Base-by-base conservation (phyloP, 192 early-diverging fungal genomes). In the Coemansia sp. region DNA sequence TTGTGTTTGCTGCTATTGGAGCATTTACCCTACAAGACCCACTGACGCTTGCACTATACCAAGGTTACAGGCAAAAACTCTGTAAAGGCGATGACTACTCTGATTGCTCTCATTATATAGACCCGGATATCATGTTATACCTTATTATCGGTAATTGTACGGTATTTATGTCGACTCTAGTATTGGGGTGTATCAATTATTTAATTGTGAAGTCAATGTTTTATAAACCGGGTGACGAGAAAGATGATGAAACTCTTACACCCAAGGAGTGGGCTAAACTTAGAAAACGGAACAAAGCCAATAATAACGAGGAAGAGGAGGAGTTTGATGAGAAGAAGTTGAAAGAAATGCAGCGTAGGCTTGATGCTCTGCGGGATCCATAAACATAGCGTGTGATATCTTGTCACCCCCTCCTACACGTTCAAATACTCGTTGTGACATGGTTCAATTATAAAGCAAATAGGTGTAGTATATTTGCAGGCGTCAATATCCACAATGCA, bases 141-240 rank as follows among this genome's bases (percentile, higher is more conserved):
- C 46, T 47, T 47, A 47, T 47, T 47, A n/a, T n/a, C 6, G 46
- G 3, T n/a, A 47, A 47, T 47, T 47, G 46, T n/a, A 47, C 46
- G n/a, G 46, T 19, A 5, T 47, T 17, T 47, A 19, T 47, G 8
- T 47, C 46, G n/a, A 47, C 46, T 19, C 16, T 47, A 6, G n/a
- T 47, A 0, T 19, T 4, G 0, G 46, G 46, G 1, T 17, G 16
- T 47, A 19, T 17, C n/a, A 47, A 47, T 7, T 47, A 19, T 47
- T 17, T 19, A 47, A 47, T 47, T 47, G 46, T 47, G 16, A 47
- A 19, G n/a, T 47, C 6, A 17, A 47, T 4, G 16, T 47, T 47
- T 19, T 47, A 47, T 47, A 3, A n/a, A 5, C 17, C 16, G 16
- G 46, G 46, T 7, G 46, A 47, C 6, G 46, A 47, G n/a, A n/a